These are phyloP conservation scores for Plasmodium sp. DNA, from an alignment of 169 alveolate species.

Conservation along the genomic window DNA sequence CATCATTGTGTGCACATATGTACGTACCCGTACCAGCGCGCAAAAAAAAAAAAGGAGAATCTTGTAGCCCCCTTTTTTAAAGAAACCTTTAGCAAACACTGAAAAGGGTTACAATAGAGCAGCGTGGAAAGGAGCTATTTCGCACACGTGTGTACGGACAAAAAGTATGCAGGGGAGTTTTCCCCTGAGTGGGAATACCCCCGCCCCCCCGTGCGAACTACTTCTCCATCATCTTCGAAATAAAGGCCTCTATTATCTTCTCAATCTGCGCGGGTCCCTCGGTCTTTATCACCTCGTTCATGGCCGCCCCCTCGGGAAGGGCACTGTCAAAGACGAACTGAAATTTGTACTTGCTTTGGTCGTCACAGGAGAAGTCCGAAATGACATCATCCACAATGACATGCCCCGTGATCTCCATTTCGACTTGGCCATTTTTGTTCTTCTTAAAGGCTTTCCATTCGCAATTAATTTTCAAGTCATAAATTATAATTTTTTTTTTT, in stretches of 20 bases:
- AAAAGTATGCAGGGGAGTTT: neutral
- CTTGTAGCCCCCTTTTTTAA: neutral
- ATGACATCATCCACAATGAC: constrained; percentile 33
- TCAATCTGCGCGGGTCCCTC: constrained; percentile 17
- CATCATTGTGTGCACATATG: neutral
- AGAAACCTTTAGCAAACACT: neutral
- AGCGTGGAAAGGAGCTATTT: neutral
- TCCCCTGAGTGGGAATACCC: neutral
- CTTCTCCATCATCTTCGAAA: constrained; percentile 37
- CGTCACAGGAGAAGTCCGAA: constrained; percentile 42
- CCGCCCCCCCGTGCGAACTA: neutral
- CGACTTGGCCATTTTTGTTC: constrained; percentile 35
- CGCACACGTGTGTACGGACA: neutral
- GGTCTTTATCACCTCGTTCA: constrained; percentile 15
- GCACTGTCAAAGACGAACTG: constrained; percentile 21
- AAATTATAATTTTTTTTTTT: constrained; percentile 76
- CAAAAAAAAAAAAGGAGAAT: neutral
- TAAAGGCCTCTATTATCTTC: constrained; percentile 29
- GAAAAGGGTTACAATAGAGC: neutral
- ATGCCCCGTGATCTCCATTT: constrained; percentile 50
- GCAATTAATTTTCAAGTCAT: constrained; percentile 41
- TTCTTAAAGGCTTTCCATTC: constrained; percentile 64
- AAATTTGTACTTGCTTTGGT: constrained; percentile 23
- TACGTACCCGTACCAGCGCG: neutral
- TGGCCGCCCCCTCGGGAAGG: neutral